Base-by-base conservation (phyloP, 805 yeast species). In the Candida succiphila region DNA sequence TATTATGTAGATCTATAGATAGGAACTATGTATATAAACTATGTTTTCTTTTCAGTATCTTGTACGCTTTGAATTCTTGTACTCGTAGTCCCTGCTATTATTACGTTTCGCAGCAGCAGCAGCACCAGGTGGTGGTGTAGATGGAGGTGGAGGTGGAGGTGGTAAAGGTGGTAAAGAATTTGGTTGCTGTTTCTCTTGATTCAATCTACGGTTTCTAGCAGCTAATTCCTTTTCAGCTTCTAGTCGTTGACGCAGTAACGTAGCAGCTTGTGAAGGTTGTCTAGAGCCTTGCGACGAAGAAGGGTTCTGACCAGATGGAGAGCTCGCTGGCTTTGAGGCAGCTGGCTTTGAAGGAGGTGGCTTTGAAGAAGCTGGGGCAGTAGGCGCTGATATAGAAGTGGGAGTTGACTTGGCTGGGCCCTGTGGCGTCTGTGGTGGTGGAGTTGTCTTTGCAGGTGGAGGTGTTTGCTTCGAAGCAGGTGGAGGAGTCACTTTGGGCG, bases 121-220 rank as follows among this genome's bases (percentile, higher is more conserved):
- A 24, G 26, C 15, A 12, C 10, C 14, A 24, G 26, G 14, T 24
- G 7, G 26, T 24, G 6, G 10, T 9, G 9, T 24, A 27, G 5
- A 20, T 14, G 34, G 33, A n/a, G 35, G 34, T 20, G 38, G 37
- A n/a, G 27, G 35, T 7, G 41, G 43, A 21, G 44, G 40, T 17
- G 46, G 49, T 10, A 38, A 38, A 9, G 43, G 42, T 3, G 46
- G 44, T 2, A 37, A 35, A 3, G 37, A 42, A 16, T 39, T 27
- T 25, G 32, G 21, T 12, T 17, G 38, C 31, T 27, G 32, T 20
- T 33, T 26, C 23, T 22, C 26, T 25, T 26, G 37, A 25, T 32
- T 14, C n/a, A n/a, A n/a, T n/a, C n/a, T 30, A 34, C 29, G 26
- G 19, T 30, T 21, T 13, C 15, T 22, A 13, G 32, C 26, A 4